These are phyloP conservation scores for Sugiyamaella xylanicola DNA, from an alignment of 1,139 yeast genomes.

Conservation along the genomic window DNA sequence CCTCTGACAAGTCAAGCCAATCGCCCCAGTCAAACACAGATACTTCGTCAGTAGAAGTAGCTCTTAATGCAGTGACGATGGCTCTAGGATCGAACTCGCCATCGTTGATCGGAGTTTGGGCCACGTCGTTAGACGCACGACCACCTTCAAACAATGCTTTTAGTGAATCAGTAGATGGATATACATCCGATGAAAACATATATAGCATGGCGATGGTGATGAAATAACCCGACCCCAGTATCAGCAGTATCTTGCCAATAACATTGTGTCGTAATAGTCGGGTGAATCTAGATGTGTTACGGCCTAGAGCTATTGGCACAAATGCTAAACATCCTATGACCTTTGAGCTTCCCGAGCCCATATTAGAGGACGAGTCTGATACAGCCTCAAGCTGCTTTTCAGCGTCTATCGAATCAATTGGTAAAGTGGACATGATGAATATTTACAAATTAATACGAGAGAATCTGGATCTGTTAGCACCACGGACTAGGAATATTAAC, in stretches of 20 bases:
- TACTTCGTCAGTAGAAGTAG: conserved; percentile 3
- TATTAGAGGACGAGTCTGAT: background rate
- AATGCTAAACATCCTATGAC: conserved; percentile 62
- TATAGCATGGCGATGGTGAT: conserved; percentile 30
- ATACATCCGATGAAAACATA: conserved; percentile 28
- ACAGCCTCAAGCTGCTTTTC: conserved; percentile 8
- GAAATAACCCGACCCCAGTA: conserved; percentile 30
- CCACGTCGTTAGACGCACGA: background rate
- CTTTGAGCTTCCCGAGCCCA: background rate
- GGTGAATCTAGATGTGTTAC: conserved; percentile 70
- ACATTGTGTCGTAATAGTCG: conserved; percentile 24
- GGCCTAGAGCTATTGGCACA: conserved; percentile 76
- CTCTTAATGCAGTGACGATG: background rate
- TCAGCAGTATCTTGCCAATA: conserved; percentile 26
- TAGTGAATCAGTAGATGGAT: conserved; percentile 15
- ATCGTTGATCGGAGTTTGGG: background rate
- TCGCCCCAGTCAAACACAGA: conserved; percentile 34
- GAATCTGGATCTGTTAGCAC: conserved; percentile 1
- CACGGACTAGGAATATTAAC: background rate
- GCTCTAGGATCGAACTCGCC: conserved; percentile 14
- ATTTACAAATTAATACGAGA: background rate
- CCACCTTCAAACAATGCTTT: conserved; percentile 2
- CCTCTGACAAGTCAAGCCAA: conserved; percentile 37
- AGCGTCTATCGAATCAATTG: conserved; percentile 8
- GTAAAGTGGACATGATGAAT: background rate